phyloP scores from a whole-genome alignment of 306 rosid species.

The Cyclanthera cordifolia region DNA sequence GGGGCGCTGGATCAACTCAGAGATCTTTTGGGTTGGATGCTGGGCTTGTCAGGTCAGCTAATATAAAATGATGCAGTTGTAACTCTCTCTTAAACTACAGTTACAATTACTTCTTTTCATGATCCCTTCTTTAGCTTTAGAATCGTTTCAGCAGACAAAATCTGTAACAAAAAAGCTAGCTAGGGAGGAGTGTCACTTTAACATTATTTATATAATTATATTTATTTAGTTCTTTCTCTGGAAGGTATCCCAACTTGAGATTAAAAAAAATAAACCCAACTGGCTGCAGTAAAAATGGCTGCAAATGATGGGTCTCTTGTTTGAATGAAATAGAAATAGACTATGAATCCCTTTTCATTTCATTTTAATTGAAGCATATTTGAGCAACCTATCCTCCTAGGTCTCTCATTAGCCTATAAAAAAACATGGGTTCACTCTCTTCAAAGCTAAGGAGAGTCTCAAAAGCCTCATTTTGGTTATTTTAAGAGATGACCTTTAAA shows the following conservation, averaged over 20 bases:
- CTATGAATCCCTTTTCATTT: background rate
- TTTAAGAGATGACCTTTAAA: background rate
- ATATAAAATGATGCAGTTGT: constrained; percentile 16
- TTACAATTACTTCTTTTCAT: constrained; percentile 19
- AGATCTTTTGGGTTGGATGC: background rate
- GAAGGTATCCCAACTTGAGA: background rate
- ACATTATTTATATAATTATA: background rate
- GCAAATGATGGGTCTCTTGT: background rate
- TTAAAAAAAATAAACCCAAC: background rate
- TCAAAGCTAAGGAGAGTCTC: background rate
- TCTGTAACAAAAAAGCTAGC: constrained; percentile 7
- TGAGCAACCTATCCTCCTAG: background rate
- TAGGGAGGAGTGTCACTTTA: constrained; percentile 1
- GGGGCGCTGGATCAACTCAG: constrained; percentile 1
- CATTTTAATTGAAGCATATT: background rate
- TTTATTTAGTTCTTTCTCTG: background rate
- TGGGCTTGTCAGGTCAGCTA: constrained; percentile 11
- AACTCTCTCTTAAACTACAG: constrained; percentile 22
- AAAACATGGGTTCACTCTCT: background rate
- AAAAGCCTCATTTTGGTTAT: background rate
- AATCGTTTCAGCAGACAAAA: constrained; percentile 14
- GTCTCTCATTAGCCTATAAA: background rate
- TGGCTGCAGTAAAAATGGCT: background rate
- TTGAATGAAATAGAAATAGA: background rate
- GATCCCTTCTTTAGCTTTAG: constrained; percentile 17